Base-by-base conservation (phyloP, 2,329 filamentous ascomycete genomes). In the Aspergillus terreus region DNA sequence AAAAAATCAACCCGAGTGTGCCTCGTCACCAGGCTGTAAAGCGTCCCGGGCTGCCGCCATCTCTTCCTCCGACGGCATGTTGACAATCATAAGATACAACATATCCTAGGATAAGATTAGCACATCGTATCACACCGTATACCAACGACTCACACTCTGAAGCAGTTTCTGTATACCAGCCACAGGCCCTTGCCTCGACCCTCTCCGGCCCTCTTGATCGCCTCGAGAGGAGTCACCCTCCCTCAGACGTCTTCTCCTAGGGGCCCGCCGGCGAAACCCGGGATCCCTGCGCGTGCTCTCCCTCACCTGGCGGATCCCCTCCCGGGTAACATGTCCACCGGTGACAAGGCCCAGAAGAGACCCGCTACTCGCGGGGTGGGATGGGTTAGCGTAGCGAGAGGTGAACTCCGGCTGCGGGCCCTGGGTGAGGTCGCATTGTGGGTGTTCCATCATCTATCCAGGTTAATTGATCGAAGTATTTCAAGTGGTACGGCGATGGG, bases 21-120 rank as follows among this genome's bases (percentile, higher is more conserved):
- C 27, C 27, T 30, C 27, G 3, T 30, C 6, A 30, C 12, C 35
- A 38, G 35, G 15, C 35, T 38, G 14, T n/a, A 17, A n/a, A 6
- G 7, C 9, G 11, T 38, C 35, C 23, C 46, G 32, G 14, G 4
- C 63, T 19, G 54, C 52, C 32, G 32, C 59, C 49, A 79, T 63
- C 53, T 78, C 76, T 17, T 71, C 68, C 10, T 74, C 70, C 0
- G 65, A 67, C 1, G 78, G 78, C 67, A 79, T 65, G 51, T 80
- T 79, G 12, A 79, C 76, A 50, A 80, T 73, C 64, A 78, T 73
- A 49, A 81, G 55, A 56, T 79, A 81, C 27, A 80, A 55, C 14
- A 79, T 74, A 63, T 78, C 71, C 71, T 78, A 51, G 4, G n/a
- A 17, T 43, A 36, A 54, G 41, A 17, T 15, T 21, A 47, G 32